A percentile compares a stretch with the other conserved stretches of the same genome.
Conservation (phyloP, 805 yeast genomes). For the Lipomyces starkeyi region DNA sequence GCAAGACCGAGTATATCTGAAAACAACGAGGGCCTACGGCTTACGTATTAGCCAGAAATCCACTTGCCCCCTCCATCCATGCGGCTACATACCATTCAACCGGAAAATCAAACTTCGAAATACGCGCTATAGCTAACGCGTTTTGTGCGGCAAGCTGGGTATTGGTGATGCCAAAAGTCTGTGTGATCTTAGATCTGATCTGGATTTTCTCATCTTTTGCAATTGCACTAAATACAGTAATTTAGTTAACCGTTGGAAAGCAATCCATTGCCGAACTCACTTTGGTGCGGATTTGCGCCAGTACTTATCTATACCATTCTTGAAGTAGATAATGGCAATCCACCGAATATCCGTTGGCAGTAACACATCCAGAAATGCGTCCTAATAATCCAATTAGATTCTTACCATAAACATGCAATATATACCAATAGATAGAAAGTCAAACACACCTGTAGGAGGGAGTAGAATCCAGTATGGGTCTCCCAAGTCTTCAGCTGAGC, state of each 20-base stretch:
- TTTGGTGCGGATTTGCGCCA: conserved; percentile 77
- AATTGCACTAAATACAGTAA: conserved; percentile 48
- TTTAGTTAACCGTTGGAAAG: not conserved
- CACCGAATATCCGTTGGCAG: conserved; percentile 74
- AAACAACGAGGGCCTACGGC: conserved; percentile 61
- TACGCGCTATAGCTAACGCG: conserved; percentile 79
- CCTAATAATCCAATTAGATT: conserved; percentile 41
- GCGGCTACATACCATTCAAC: conserved; percentile 61
- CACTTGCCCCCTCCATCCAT: not conserved
- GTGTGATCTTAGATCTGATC: conserved; percentile 65
- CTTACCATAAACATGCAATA: not conserved
- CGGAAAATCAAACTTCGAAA: conserved; percentile 86
- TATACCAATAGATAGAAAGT: not conserved
- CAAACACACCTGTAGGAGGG: conserved; percentile 54
- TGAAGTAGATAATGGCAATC: conserved; percentile 85
- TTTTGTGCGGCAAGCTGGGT: conserved; percentile 79
- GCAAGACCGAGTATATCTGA: conserved; percentile 54
- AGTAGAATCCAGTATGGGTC: conserved; percentile 62
- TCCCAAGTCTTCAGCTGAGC: conserved; percentile 74
- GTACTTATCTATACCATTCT: conserved; percentile 81
- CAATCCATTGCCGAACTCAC: conserved; percentile 44
- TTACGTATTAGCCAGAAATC: not conserved
- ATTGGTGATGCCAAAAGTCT: conserved; percentile 69
- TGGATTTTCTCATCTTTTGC: conserved; percentile 70
- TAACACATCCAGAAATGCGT: conserved; percentile 64